Evolutionary conservation across 768 basidiomycete genomes (phyloP), one percentile per base, ranked within the genome.

Genomic region (Pulveroboletus sp.): DNA sequence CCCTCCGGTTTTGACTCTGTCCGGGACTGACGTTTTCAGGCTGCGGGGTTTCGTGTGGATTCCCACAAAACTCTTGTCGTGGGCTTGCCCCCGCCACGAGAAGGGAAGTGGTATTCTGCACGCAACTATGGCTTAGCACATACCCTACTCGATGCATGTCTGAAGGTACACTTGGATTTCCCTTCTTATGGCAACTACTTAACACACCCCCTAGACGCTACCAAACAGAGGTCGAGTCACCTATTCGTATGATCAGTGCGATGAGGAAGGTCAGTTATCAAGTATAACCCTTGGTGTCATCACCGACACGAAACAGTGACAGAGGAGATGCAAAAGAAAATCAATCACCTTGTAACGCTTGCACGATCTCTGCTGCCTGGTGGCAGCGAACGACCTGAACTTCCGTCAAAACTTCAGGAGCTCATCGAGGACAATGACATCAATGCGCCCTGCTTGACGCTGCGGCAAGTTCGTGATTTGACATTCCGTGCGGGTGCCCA

Each of bases 121-220:
- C 61, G 77, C 45, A 78, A 72, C 52, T 78, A 72, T 50, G 70
- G 71, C 9, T 59, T 78, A 17, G 73, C 74, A 1, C 67, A 73
- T 43, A 76, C 71, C 5, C 51, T 77, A 7, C 61, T 72, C 0
- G 61, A 59, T 29, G 55, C 64, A 12, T 70, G 71, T 45, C 57
- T 77, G n/a, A 56, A 62, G 37, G 77, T 75, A 52, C 43, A 62
- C 9, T 31, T 29, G 20, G 24, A 5, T 26, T 41, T 9, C 27
- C 23, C 2, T 26, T 19, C 3, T 39, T 36, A 3, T 49, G 5
- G 13, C 31, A 24, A 14, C 20, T 8, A 23, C 24, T 36, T 5
- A n/a, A 29, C 27, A 29, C 12, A 46, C 6, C 30, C 39, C 26
- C 23, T 17, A 77, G 76, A 71, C 76, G 64, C 58, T 78, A 30